phyloP scores from a whole-genome alignment of 1,284 basidiomycete genomes.

The Volvariella volvacea region DNA sequence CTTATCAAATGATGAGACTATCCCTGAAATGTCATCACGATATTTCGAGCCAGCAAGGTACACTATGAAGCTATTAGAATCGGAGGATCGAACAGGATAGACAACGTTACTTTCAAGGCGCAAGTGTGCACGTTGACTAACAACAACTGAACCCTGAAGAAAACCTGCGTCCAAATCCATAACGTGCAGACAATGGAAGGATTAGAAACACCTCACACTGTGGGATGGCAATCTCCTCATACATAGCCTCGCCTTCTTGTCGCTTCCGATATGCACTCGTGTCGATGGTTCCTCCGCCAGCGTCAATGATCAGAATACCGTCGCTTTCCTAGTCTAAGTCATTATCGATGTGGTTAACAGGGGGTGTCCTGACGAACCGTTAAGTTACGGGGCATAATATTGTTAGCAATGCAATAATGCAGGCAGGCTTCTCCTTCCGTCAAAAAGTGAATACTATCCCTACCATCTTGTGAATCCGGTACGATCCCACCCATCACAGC shows the following conservation, averaged over 20 bases:
- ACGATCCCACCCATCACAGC: conserved; percentile 29
- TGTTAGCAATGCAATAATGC: conserved; percentile 39
- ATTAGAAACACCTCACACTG: conserved; percentile 21
- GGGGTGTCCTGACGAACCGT: conserved; percentile 9
- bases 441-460: conserved; percentile 36
- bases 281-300: conserved; percentile 42
- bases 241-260: conserved; percentile 15
- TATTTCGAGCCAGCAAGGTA: too few species aligned
- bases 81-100: too few species aligned
- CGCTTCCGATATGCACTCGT: conserved; percentile 46
- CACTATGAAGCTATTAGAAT: too few species aligned
- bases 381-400: background rate
- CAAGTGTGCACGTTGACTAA: too few species aligned
- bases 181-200: too few species aligned
- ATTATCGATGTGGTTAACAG: too few species aligned
- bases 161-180: too few species aligned
- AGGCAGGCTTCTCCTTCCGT: conserved; percentile 47
- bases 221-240: conserved; percentile 23
- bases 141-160: too few species aligned
- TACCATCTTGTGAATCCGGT: conserved; percentile 22
- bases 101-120: too few species aligned
- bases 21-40: too few species aligned
- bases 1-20: too few species aligned
- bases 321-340: too few species aligned
- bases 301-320: conserved; percentile 41